Evolutionary conservation across 2,329 filamentous ascomycete species (phyloP), one percentile per base, ranked within the genome.

Genomic region (Fusarium domesticum): DNA sequence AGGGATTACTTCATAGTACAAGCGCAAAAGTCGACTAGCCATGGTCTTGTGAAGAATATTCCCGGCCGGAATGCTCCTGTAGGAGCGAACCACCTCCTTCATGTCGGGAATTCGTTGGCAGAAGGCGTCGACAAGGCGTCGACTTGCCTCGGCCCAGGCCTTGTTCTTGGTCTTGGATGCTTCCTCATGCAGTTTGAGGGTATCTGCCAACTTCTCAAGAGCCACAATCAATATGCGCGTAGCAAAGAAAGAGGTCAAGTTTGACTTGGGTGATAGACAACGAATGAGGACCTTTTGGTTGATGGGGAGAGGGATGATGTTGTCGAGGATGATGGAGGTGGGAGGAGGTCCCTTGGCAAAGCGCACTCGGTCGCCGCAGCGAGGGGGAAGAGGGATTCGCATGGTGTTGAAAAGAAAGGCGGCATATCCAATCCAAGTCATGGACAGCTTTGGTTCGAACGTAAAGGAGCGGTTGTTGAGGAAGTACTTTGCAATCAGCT

Each of bases 391-490:
- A 1, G 84, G 81, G 28, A 95, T 72, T 45, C 85, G 79, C 35
- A 96, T 82, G 1, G 84, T 81, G 48, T 86, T 87, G 66, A 95
- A 95, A 5, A 98, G 70, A 50, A 97, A 89, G 0, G 90, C 83
- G 0, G 90, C 89, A 63, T 95, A 96, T 33, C 92, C 91, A 55
- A 97, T 87, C 93, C 93, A 98, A 0, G 90, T 93, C 35, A 90
- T 84, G 3, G 90, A 93, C 5, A 95, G 76, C 62, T 96, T 97
- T 0, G 93, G 91, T 33, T 97, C 91, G 51, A 95, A 89, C 0
- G 84, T 81, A 59, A 97, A 93, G 42, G 84, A 80, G 48, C 80
- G 83, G 61, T 89, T 91, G 62, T 81, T 84, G 34, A 83, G 75
- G 61, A 96, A 97, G 64, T 95, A 98, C 59, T 90, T 84, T 34